Evolutionary conservation across 495 filamentous ascomycete genomes (phyloP).

Genomic region (Penicillium malachiteum): DNA sequence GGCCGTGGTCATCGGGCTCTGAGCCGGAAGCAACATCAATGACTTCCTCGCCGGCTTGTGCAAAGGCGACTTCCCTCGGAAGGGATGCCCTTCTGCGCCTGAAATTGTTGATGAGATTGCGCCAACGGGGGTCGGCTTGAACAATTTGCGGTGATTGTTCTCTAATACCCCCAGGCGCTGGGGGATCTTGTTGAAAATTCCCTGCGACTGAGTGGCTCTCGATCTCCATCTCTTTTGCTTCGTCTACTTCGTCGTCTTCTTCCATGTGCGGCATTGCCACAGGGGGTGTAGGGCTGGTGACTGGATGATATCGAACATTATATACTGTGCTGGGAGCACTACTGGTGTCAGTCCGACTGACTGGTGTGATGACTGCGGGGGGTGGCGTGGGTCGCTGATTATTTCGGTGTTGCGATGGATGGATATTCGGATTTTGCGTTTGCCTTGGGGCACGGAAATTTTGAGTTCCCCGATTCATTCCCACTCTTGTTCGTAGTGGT

Average conservation of each 20-base stretch:
- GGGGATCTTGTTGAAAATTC: constrained; percentile 9
- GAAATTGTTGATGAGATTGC: constrained; percentile 52
- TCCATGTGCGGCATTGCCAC: constrained; percentile 41
- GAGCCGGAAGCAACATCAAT: constrained; percentile 21
- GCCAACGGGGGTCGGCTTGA: constrained; percentile 45
- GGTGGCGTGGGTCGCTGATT: constrained; percentile 60
- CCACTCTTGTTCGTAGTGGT: constrained; percentile 38
- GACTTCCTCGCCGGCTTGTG: constrained; percentile 42
- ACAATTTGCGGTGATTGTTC: constrained; percentile 38
- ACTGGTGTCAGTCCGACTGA: constrained; percentile 75
- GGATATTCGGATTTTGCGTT: constrained; percentile 15
- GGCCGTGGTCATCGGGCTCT: constrained; percentile 24
- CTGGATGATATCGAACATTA: constrained; percentile 77
- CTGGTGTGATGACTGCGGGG: constrained; percentile 62
- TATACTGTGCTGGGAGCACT: constrained; percentile 83
- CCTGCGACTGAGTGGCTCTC: constrained; percentile 13
- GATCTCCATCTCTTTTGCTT: constrained; percentile 31
- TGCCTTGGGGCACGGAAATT: constrained; percentile 21
- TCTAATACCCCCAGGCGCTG: constrained; percentile 15
- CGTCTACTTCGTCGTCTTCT: constrained; percentile 34
- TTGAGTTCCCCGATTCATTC: constrained; percentile 24
- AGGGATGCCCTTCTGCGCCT: constrained; percentile 51
- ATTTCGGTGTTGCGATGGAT: constrained; percentile 16
- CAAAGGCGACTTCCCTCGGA: constrained; percentile 54
- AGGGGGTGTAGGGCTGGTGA: constrained; percentile 63